Base-by-base conservation (phyloP, 2,329 filamentous ascomycete genomes). In the Monosporascus ibericus region DNA sequence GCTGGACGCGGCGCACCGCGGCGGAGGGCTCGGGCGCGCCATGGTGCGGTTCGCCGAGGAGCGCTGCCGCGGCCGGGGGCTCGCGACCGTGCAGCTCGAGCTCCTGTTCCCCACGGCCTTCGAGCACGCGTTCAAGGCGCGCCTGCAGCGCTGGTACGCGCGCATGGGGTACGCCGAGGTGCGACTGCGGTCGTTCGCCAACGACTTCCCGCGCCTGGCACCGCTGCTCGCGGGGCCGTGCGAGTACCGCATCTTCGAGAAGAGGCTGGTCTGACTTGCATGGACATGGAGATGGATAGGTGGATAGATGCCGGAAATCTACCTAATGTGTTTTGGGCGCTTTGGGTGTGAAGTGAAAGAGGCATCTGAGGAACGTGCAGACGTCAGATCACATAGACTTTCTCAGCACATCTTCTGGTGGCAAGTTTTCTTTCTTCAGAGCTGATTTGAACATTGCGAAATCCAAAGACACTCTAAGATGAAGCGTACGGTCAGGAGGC, bases 11-110 rank as follows among this genome's bases (percentile, higher is more conserved):
- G 1, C 50, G 8, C 47, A 56, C 42, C 65, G 61, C 6, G 60
- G 64, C 6, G 46, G 27, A n/a, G 65, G 64, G 3, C 48, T 65
- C n/a, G 67, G 65, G 0, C 51, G 60, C 22, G 55, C 54, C 6
- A 51, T 68, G 24, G 47, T 66, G 5, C 44, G 25, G 14, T 69
- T 68, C 51, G 63, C 62, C n/a, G 65, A 69, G 56, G 50, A 46
- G 8, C 55, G 59, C 50, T 54, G 59, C 8, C 51, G 44, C 3
- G 56, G 56, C 39, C 40, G 58, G 8, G 57, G 57, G 17, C 40
- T 58, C 5, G 34, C 34, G 1, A 38, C 48, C 15, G 49, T 58
- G 49, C 60, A 59, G 18, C 52, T 68, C 11, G 62, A 67, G 44
- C 51, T 69, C 18, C 57, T 68, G 6, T 53, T 61, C 3, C 65